These are phyloP conservation scores for Neurospora intermedia DNA, from an alignment of 495 filamentous ascomycete species.

Conservation along the genomic window DNA sequence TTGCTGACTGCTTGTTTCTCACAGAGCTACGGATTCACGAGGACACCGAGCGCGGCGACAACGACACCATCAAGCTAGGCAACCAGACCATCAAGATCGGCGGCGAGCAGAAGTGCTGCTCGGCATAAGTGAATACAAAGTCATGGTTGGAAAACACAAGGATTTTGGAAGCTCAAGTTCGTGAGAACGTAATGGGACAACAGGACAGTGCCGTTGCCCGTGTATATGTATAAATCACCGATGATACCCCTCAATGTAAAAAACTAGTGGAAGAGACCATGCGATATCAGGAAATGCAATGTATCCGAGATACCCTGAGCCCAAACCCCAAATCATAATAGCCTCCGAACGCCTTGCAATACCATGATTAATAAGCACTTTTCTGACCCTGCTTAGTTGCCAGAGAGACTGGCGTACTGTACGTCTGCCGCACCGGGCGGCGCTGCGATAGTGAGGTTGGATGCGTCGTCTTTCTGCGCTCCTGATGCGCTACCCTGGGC, in stretches of 20 bases:
- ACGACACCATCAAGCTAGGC: slow-evolving; percentile 65
- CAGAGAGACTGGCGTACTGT: slow-evolving; percentile 75
- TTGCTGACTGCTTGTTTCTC: slow-evolving; percentile 1
- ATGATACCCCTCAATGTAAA: slow-evolving; percentile 26
- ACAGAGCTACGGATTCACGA: slow-evolving; percentile 80
- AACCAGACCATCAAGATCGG: slow-evolving; percentile 33
- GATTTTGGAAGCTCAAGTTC: not conserved
- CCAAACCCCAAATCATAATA: slow-evolving; percentile 25
- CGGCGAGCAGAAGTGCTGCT: slow-evolving; percentile 33
- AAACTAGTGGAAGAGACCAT: slow-evolving; percentile 6
- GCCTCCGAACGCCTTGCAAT: slow-evolving; percentile 32
- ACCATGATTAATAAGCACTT: slow-evolving; percentile 26
- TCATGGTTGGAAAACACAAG: not conserved
- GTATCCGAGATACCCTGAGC: slow-evolving; percentile 5
- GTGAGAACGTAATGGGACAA: not conserved
- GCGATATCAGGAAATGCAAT: slow-evolving; percentile 6
- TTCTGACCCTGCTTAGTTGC: slow-evolving; percentile 43
- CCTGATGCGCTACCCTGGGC: slow-evolving; percentile 7
- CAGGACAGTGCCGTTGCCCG: slow-evolving; percentile 11
- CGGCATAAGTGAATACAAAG: slow-evolving; percentile 18
- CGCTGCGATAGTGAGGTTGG: slow-evolving; percentile 51
- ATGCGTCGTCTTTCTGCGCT: slow-evolving; percentile 32
- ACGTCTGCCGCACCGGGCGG: slow-evolving; percentile 77
- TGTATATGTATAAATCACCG: slow-evolving; percentile 18
- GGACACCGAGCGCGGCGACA: slow-evolving; percentile 83